Conservation (phyloP, 164 flowering plant species). For the Tinospora cordifolia region DNA sequence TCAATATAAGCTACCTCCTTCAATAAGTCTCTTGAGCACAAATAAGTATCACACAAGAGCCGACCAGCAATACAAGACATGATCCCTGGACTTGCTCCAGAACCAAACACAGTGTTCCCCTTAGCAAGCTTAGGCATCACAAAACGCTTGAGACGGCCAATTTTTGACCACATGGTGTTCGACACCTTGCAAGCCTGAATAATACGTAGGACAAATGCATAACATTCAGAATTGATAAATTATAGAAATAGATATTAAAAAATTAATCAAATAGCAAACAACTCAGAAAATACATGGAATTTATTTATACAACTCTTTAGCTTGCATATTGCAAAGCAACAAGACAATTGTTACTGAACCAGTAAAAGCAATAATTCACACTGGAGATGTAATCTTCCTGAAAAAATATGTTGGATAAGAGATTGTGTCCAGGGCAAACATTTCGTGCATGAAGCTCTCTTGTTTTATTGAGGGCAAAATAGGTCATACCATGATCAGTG, state of each 20-base stretch:
- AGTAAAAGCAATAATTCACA: too few relatives aligned
- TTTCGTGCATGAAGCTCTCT: too few relatives aligned
- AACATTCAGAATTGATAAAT: neutral
- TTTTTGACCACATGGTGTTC: slow-evolving; percentile 86
- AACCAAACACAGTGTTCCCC: slow-evolving; percentile 67
- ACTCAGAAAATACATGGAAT: too few relatives aligned
- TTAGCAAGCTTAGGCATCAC: slow-evolving; percentile 78
- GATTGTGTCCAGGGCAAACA: too few relatives aligned
- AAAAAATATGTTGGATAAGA: too few relatives aligned
- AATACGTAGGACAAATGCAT: neutral
- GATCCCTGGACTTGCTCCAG: slow-evolving; percentile 95
- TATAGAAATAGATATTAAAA: neutral
- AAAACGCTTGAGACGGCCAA: slow-evolving; percentile 94
- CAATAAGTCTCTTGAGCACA: slow-evolving; percentile 83
- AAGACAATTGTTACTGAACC: too few relatives aligned
- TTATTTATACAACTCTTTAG: too few relatives aligned
- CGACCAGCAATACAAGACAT: slow-evolving; percentile 97
- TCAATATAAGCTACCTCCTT: slow-evolving; percentile 63
- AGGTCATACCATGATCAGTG: too few relatives aligned
- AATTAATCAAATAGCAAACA: too few relatives aligned
- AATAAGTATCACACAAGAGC: slow-evolving; percentile 87
- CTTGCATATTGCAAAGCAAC: too few relatives aligned
- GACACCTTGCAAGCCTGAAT: slow-evolving; percentile 70
- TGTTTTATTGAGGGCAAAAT: too few relatives aligned
- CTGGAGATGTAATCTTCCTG: too few relatives aligned